A percentile compares a stretch with the other conserved stretches of the same genome.
phyloP scores from a whole-genome alignment of 208 protist genomes.

The Crithidia acanthocephali region DNA sequence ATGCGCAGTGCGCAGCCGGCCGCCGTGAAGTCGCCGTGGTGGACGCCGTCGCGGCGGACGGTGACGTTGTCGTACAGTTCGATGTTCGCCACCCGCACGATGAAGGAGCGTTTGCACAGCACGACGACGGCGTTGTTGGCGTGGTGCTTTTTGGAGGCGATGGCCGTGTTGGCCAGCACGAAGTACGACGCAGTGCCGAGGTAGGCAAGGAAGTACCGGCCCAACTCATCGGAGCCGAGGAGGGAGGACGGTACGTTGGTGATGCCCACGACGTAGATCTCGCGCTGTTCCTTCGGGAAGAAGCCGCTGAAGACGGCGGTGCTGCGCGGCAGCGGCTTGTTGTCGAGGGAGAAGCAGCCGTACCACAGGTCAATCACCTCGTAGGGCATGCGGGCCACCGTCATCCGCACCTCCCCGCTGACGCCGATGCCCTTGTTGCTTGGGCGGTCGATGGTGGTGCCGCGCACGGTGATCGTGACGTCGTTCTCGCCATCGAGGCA shows the following conservation, averaged over 20 bases:
- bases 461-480: slow-evolving; percentile 59
- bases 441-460: slow-evolving; percentile 70
- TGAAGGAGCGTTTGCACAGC: slow-evolving; percentile 66
- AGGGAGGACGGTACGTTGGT: slow-evolving; percentile 55
- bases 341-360: slow-evolving; percentile 75
- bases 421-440: slow-evolving; percentile 30
- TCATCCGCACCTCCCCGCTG: slow-evolving; percentile 56
- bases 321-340: slow-evolving; percentile 49
- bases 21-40: slow-evolving; percentile 51
- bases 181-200: slow-evolving; percentile 53
- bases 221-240: slow-evolving; percentile 53
- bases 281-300: slow-evolving; percentile 65
- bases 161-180: slow-evolving; percentile 52
- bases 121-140: slow-evolving; percentile 62
- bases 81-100: slow-evolving; percentile 67
- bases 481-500: slow-evolving; percentile 65
- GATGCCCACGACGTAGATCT: slow-evolving; percentile 78
- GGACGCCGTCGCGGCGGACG: slow-evolving; percentile 33
- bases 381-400: slow-evolving; percentile 74
- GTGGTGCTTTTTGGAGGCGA: slow-evolving; percentile 41
- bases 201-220: slow-evolving; percentile 59
- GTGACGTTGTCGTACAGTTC: slow-evolving; percentile 50
- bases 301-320: slow-evolving; percentile 64
- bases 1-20: slow-evolving; percentile 59
- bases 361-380: slow-evolving; percentile 86